Evolutionary conservation across 495 filamentous ascomycete species (phyloP), one percentile per base, ranked within the genome.

Genomic region (Annulohypoxylon stygium): DNA sequence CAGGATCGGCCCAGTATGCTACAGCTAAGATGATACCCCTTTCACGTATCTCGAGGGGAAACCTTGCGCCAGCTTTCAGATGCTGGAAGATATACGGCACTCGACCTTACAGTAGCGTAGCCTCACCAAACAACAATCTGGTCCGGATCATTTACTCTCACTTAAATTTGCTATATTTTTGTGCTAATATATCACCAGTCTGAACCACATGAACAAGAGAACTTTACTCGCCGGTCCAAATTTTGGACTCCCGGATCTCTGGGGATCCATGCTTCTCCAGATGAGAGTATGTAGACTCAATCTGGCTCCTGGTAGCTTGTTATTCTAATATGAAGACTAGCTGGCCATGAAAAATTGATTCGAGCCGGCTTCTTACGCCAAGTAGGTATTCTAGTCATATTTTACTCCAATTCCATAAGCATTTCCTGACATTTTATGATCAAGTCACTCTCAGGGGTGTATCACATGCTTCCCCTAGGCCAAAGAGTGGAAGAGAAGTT

Each of bases 381-480:
- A 83, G 90, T 91, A 51, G 37, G 80, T 72, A 16, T 61, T 1
- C 16, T 50, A 3, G 36, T 39, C 4, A 50, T 23, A 36, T 9
- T 14, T 51, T 25, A 12, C 12, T 58, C 20, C 64, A 7, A 8
- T n/a, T n/a, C 14, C 55, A 33, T 59, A 18, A 57, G 11, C 37
- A 1, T 37, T 41, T 20, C 26, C 64, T 72, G 50, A 65, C 68
- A 23, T 66, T 6, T 61, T 23, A 41, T 63, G 10, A 37, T 33
- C 14, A 36, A 78, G 89, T 91, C 93, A 43, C 90, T 97, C 72
- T 88, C 95, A 3, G 97, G 96, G 4, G 87, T 99, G 37, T 98
- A 98, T 78, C 97, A 99, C 79, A 86, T 97, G 75, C 85, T 99
- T 8, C 96, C 96, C 1, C 84, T 99, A n/a, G 96, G 96, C 2